Base-by-base conservation (phyloP, 129 eudicot species). In the Smallanthus sonchifolius region DNA sequence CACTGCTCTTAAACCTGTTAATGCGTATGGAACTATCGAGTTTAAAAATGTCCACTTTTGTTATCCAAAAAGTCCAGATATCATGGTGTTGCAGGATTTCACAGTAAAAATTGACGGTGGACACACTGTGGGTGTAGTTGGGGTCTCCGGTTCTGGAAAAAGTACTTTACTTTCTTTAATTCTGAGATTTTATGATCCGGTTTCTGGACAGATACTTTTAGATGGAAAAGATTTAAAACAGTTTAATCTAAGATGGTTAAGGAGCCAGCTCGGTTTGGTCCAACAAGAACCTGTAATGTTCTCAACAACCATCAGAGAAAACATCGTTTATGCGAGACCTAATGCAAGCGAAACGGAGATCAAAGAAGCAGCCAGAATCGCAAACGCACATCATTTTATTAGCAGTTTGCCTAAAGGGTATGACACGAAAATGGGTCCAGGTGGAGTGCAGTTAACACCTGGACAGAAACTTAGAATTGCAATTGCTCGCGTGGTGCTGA, bases 61-160 rank as follows among this genome's bases (percentile, higher is more conserved):
- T 71, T 82, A 87, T 66, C 89, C 89, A 16, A 84, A 62, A 10
- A 62, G 83, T 69, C 89, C 85, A 38, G 81, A 84, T 57, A 79
- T 79, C 67, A 72, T 82, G 84, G 88, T 87, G 61, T 63, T 87
- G 80, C 82, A 77, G 6, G 79, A 84, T 75, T 84, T 87, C 54
- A 82, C 76, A n/a, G 77, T 87, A 5, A 87, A 82, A 72, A 61
- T 84, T 37, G 81, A 75, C 2, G 89, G 92, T 2, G 89, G 92
- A 24, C 92, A 87, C 73, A 84, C 92, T 7, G 79, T 87, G 8
- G 89, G 89, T 4, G 82, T 84, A 11, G 87, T 87, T 7, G 92
- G 92, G 38, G 89, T 84, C 48, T 87, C 92, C 2, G 92, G 92
- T 37, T 87, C 92, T 1, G 92, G 92, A 14, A 87, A 87, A 83